Base-by-base conservation (phyloP, 805 yeast species). In the Citeromyces matritensis region DNA sequence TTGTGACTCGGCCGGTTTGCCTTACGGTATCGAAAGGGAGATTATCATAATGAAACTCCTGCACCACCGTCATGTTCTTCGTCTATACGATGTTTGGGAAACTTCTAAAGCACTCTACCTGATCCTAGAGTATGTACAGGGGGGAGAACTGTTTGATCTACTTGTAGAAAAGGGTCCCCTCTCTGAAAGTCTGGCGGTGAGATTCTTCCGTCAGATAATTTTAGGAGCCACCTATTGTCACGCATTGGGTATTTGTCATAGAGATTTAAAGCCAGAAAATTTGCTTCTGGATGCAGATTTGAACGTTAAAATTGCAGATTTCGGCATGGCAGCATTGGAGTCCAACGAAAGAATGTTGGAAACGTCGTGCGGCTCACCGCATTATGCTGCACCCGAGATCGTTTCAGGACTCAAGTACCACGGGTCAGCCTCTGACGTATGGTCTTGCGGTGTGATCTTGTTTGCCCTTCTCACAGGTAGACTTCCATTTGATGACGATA, bases 1-100 rank as follows among this genome's bases (percentile, higher is more conserved):
- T 55, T 45, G 60, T 48, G 61, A 57, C 40, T 65, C 66, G 29
- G 71, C 67, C 34, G 83, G 84, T 1, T 64, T 81, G 35, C 94
- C 95, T 3, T 85, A 88, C 50, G 98, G 98, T 26, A 88, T 91
- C 29, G 98, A 91, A 56, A 69, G 97, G 41, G 98, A 91, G 51
- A 94, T 91, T 39, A 86, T 91, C 43, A 91, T 91, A 43, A 91
- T 88, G 98, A 91, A 91, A 55, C 64, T 91, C 27, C 71, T 91
- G 29, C 82, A 91, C 37, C 97, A 91, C 53, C 84, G 94, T 9
- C 88, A 91, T 47, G 91, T 91, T 15, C 74, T 91, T 69, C 80
- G 91, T 15, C 61, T 91, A 26, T 91, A 85, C 49, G 98, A 91
- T 48, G 98, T 91, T 15, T 91, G 97, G 97, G 98, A 91, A 54